A percentile compares a stretch with the other conserved stretches of the same genome.
phyloP scores from a whole-genome alignment of 495 filamentous ascomycete species.

The Penicillium argentinense region DNA sequence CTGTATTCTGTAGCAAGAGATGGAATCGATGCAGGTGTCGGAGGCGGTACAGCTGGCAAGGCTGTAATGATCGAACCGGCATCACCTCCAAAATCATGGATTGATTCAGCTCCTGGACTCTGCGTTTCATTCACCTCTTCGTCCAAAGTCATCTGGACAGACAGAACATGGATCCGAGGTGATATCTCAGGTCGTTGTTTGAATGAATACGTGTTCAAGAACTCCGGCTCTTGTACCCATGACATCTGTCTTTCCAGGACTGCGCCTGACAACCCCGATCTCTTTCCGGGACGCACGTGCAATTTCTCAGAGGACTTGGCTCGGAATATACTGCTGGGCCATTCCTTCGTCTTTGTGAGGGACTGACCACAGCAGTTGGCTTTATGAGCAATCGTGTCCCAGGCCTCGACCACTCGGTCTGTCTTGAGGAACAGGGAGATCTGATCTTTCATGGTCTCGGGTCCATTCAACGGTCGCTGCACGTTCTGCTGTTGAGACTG shows the following conservation, averaged over 20 bases:
- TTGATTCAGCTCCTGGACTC: conserved; percentile 5
- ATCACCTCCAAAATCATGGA: conserved; percentile 13
- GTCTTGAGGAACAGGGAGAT: conserved; percentile 40
- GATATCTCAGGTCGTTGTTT: conserved; percentile 29
- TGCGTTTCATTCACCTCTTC: conserved; percentile 20
- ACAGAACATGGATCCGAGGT: conserved; percentile 38
- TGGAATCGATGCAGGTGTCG: conserved; percentile 7
- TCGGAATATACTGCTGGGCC: conserved; percentile 38
- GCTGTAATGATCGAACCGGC: conserved; percentile 38
- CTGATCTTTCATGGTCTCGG: conserved; percentile 38
- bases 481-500: conserved; percentile 10
- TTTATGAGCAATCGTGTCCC: conserved; percentile 31
- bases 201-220: conserved; percentile 36
- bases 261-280: conserved; percentile 11
- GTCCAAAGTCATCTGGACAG: conserved; percentile 28
- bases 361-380: conserved; percentile 9
- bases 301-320: conserved; percentile 22
- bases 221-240: conserved; percentile 32
- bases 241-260: conserved; percentile 31
- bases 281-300: conserved; percentile 6
- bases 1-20: conserved; percentile 10
- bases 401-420: conserved; percentile 41
- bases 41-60: conserved; percentile 33
- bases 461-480: conserved; percentile 6
- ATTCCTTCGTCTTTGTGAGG: conserved; percentile 25